These are phyloP conservation scores for Pseudopithomyces maydicus DNA, from an alignment of 2,329 filamentous ascomycete genomes.

Conservation along the genomic window DNA sequence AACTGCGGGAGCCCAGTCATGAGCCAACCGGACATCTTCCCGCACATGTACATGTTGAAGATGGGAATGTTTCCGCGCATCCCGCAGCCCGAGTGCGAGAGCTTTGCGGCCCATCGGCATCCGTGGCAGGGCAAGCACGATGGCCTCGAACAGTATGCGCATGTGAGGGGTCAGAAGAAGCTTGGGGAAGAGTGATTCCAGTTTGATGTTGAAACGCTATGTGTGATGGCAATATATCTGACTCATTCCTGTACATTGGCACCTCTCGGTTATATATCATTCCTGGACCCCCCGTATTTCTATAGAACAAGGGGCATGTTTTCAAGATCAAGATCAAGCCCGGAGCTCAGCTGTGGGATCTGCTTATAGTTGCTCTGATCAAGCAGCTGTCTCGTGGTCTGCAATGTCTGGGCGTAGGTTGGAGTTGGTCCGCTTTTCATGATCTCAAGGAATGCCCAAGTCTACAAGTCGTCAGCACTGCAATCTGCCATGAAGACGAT, in stretches of 20 bases:
- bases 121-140: constrained; percentile 50
- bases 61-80: constrained; percentile 57
- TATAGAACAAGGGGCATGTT: constrained; percentile 34
- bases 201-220: too few species aligned
- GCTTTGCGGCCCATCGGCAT: constrained; percentile 51
- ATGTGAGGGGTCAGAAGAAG: constrained; percentile 46
- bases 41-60: constrained; percentile 55
- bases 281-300: too few species aligned
- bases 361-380: constrained; percentile 49
- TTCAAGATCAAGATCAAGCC: constrained; percentile 50
- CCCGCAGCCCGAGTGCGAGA: constrained; percentile 52
- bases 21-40: constrained; percentile 47
- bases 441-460: constrained; percentile 53
- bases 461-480: constrained; percentile 17
- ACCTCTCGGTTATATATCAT: too few species aligned
- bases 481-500: too few species aligned
- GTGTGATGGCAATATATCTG: too few species aligned
- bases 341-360: constrained; percentile 51
- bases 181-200: constrained; percentile 33
- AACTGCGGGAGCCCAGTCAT: constrained; percentile 57
- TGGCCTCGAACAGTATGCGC: constrained; percentile 46
- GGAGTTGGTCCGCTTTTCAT: constrained; percentile 46
- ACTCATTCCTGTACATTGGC: too few species aligned
- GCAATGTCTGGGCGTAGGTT: constrained; percentile 48
- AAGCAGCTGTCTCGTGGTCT: constrained; percentile 46